Evolutionary conservation across 352 stramenopile species (phyloP), one percentile per base, ranked within the genome.

Genomic region (Phytopythium kandeliae): DNA sequence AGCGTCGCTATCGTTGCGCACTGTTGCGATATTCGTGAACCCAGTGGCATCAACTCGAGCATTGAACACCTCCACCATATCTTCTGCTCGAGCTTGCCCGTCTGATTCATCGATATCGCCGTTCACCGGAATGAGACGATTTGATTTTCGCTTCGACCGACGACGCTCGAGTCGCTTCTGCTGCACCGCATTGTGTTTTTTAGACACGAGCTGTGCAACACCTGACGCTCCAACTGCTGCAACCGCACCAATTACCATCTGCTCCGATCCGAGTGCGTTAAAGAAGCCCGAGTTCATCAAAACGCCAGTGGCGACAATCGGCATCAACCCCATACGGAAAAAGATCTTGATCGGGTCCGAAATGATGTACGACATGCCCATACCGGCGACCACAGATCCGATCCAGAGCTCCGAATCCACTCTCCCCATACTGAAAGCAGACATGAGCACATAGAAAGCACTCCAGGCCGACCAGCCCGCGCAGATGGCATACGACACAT

Each of bases 321-420:
- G 76, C 69, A 90, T 78, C 13, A 90, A 48, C 0, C 74, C 78
- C 69, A 88, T 83, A 16, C 74, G 67, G 57, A 88, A 78, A 49
- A 87, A 81, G 43, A 88, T 67, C 61, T 83, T 86, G 38, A 88
- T 48, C 15, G 78, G 78, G 38, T 90, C 76, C 25, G 72, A 75
- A 15, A 90, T 62, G 12, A 83, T 47, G 47, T 87, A 69, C 26
- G 76, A 83, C 51, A 88, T 74, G 1, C 60, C 69, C 7, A 88
- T 31, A 2, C 76, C 76, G 3, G 58, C 78, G 3, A 82, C 31
- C 7, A 90, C 49, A 11, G 79, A 90, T 1, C 71, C 72, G 17
- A 86, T 57, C 74, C 77, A 88, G 5, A 85, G 64, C 62, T 85
- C 65, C 15, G 75, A 68, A 38, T 86, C 71, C n/a, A 78, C 58